These are phyloP conservation scores for Fusarium dlaminii DNA, from an alignment of 2,329 filamentous ascomycete species.

Conservation along the genomic window DNA sequence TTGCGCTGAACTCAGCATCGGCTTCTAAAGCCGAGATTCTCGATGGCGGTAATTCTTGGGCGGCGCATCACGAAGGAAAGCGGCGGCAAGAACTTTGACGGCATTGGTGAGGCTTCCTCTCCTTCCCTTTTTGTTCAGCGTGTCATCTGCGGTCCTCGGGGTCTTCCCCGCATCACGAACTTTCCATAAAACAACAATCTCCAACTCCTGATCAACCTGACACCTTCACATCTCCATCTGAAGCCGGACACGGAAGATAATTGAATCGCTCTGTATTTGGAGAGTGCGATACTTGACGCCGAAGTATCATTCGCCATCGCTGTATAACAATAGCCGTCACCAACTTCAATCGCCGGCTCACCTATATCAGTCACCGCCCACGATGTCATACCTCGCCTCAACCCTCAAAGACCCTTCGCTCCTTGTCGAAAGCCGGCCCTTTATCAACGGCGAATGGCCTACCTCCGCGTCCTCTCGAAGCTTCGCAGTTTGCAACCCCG, in stretches of 20 bases:
- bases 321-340: not conserved
- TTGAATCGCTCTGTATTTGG: not conserved
- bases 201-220: not conserved
- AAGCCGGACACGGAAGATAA: not conserved
- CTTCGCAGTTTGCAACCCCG: slow-evolving; percentile 77
- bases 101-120: not conserved
- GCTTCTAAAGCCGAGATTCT: slow-evolving; percentile 2
- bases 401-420: slow-evolving; percentile 20
- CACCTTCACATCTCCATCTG: not conserved
- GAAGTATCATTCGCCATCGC: not conserved
- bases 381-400: slow-evolving; percentile 9
- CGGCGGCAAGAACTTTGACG: not conserved
- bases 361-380: not conserved
- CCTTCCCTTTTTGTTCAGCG: not conserved
- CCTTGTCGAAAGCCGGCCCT: slow-evolving; percentile 50
- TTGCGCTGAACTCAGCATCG: not conserved
- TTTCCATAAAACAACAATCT: not conserved
- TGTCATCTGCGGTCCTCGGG: not conserved
- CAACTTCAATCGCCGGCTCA: not conserved
- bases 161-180: not conserved
- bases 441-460: slow-evolving; percentile 81
- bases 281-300: not conserved
- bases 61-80: not conserved
- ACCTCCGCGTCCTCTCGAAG: slow-evolving; percentile 73
- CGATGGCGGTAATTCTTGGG: not conserved